Evolutionary conservation across 768 basidiomycete genomes (phyloP).

Genomic region (Trametes meyenii): DNA sequence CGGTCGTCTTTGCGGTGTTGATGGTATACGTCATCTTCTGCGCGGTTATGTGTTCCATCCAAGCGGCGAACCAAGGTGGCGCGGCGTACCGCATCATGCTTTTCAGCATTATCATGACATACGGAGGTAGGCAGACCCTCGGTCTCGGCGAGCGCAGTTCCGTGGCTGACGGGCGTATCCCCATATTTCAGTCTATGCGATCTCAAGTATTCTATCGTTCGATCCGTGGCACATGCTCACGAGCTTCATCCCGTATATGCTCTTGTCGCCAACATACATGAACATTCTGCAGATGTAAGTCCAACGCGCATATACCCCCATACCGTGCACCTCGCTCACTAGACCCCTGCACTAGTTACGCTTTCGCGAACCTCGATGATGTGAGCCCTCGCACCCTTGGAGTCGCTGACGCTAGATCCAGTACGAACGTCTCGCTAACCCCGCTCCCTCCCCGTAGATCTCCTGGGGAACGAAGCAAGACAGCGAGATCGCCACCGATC

Average conservation of each 20-base stretch:
- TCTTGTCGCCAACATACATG: slow-evolving; percentile 82
- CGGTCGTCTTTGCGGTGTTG: slow-evolving; percentile 71
- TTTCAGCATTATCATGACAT: slow-evolving; percentile 84
- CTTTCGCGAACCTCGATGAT: slow-evolving; percentile 85
- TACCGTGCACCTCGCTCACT: slow-evolving; percentile 29
- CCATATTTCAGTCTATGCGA: slow-evolving; percentile 15
- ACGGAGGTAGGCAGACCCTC: slow-evolving; percentile 57
- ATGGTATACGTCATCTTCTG: slow-evolving; percentile 86
- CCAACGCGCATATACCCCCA: not conserved
- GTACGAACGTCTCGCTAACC: not conserved
- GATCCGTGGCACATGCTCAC: slow-evolving; percentile 98
- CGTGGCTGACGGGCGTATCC: slow-evolving; percentile 6
- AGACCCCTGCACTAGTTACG: slow-evolving; percentile 55
- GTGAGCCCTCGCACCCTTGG: slow-evolving; percentile 45
- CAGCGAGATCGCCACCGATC: slow-evolving; percentile 67
- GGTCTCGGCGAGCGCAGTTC: not conserved
- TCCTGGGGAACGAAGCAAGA: slow-evolving; percentile 98
- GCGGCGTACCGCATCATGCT: slow-evolving; percentile 74
- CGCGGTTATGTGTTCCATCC: slow-evolving; percentile 78
- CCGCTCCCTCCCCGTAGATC: slow-evolving; percentile 48
- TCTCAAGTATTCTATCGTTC: slow-evolving; percentile 23
- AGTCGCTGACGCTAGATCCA: slow-evolving; percentile 12
- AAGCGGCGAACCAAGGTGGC: slow-evolving; percentile 69
- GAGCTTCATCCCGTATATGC: slow-evolving; percentile 84
- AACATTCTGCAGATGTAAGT: slow-evolving; percentile 77